Base-by-base conservation (phyloP, 768 basidiomycete species). In the Mrakia blollopis region DNA sequence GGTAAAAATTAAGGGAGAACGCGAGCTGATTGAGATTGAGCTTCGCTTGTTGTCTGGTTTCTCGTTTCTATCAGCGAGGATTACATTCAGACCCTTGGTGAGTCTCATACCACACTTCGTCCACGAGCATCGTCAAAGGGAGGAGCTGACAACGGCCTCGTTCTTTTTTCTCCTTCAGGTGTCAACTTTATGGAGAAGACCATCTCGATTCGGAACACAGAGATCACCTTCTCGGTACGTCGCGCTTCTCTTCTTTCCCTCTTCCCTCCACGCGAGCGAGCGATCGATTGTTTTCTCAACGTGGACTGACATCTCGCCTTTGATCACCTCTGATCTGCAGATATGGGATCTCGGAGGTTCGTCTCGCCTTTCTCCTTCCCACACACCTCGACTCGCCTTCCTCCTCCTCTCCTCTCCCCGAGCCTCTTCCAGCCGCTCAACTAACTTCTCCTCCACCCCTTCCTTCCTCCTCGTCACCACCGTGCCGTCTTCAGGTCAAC, bases 111-210 rank as follows among this genome's bases (percentile, higher is more conserved):
- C n/a, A n/a, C n/a, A n/a, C n/a, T n/a, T 8, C 62, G 14, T 47
- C 47, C 74, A 71, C 13, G n/a, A n/a, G n/a, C n/a, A n/a, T n/a
- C n/a, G n/a, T n/a, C n/a, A n/a, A n/a, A n/a, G n/a, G n/a, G n/a
- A n/a, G n/a, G n/a, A n/a, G n/a, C n/a, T n/a, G n/a, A n/a, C n/a
- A n/a, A n/a, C n/a, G n/a, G n/a, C n/a, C n/a, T n/a, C n/a, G n/a
- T n/a, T n/a, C n/a, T n/a, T n/a, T n/a, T n/a, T n/a, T n/a, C n/a
- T n/a, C n/a, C n/a, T n/a, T 23, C 72, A 88, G 93, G 96, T 87
- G 94, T 98, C 86, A 98, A 98, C 85, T 98, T 98, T 85, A 98
- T 98, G 97, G 96, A 99, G 87, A 99, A 99, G 87, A 97, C 96
- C 23, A 98, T 99, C 81, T 92, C 92, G 75, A 96, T 99, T 80